Percentiles rank a stretch among this genome's conserved stretches.
Conservation (phyloP, 192 early-diverging fungal genomes). For the Chytriomyces confervae region DNA sequence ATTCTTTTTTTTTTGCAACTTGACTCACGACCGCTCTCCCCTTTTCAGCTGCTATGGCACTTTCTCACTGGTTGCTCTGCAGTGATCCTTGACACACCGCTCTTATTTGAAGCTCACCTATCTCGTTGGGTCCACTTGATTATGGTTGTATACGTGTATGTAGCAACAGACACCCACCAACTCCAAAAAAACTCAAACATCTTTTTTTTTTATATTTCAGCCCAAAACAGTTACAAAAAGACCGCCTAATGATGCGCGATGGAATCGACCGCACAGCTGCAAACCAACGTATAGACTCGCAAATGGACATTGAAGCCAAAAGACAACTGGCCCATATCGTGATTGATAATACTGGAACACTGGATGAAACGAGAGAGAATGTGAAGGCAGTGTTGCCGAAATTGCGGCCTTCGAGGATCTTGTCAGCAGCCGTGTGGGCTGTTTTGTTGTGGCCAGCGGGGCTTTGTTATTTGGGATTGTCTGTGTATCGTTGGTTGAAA, state of each 20-base stretch:
- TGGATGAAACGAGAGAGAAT: slow-evolving; percentile 58
- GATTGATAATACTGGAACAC: slow-evolving; percentile 79
- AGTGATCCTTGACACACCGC: slow-evolving; percentile 90
- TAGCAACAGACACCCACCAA: too few relatives aligned
- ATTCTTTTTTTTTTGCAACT: too few relatives aligned
- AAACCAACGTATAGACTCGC: slow-evolving; percentile 73
- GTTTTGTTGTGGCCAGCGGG: slow-evolving; percentile 40
- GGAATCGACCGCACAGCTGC: slow-evolving; percentile 69
- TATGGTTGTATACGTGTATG: slow-evolving; percentile 83
- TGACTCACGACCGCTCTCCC: too few relatives aligned
- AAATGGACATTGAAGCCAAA: slow-evolving; percentile 85
- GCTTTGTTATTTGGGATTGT: slow-evolving; percentile 25
- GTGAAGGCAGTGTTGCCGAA: slow-evolving; percentile 44
- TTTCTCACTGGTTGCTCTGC: slow-evolving; percentile 74
- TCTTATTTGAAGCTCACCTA: slow-evolving; percentile 86
- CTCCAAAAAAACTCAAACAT: background rate
- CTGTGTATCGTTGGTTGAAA: slow-evolving; percentile 15
- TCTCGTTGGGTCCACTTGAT: slow-evolving; percentile 72
- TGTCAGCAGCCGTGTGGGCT: slow-evolving; percentile 24
- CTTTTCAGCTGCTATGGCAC: slow-evolving; percentile 46
- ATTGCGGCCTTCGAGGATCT: slow-evolving; percentile 27
- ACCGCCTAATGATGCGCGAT: slow-evolving; percentile 77
- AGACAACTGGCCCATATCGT: slow-evolving; percentile 77
- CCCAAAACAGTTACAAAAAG: slow-evolving; percentile 71
- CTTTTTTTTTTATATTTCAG: slow-evolving; percentile 52